These are phyloP conservation scores for Coniella vitis DNA, from an alignment of 2,329 filamentous ascomycete genomes.

Conservation along the genomic window DNA sequence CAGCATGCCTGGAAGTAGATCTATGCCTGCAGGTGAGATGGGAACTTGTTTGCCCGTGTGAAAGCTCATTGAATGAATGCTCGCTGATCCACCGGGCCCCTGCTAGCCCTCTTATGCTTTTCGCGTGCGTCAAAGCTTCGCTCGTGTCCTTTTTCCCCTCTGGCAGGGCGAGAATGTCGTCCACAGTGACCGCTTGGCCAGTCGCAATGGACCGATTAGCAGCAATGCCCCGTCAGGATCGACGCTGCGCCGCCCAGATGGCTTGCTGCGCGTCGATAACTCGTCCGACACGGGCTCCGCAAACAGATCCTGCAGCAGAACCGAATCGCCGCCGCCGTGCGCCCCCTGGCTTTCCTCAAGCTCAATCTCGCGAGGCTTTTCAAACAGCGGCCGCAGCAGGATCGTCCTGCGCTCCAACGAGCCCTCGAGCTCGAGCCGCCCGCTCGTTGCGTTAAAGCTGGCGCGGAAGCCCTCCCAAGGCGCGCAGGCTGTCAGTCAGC, in stretches of 20 bases:
- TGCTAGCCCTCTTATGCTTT: neutral
- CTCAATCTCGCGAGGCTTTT: constrained; percentile 48
- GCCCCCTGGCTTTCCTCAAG: constrained; percentile 46
- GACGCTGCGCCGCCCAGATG: constrained; percentile 53
- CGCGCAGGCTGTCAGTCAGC: constrained; percentile 52
- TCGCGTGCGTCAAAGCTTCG: neutral
- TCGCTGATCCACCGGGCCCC: too few species aligned
- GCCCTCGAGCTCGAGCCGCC: constrained; percentile 50
- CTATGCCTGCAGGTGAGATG: too few species aligned
- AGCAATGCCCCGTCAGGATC: constrained; percentile 52
- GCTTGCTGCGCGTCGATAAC: constrained; percentile 47
- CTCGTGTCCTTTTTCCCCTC: too few species aligned
- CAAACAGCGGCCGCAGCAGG: constrained; percentile 46
- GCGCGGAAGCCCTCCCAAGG: constrained; percentile 57
- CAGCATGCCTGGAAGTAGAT: too few species aligned
- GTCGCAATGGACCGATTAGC: constrained; percentile 52
- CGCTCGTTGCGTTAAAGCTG: constrained; percentile 51
- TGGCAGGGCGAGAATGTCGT: constrained; percentile 38
- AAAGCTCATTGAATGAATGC: too few species aligned
- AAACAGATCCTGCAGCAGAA: constrained; percentile 51
- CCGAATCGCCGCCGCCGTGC: constrained; percentile 53
- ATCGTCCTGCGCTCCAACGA: constrained; percentile 43
- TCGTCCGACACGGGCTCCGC: constrained; percentile 45
- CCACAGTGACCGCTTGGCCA: constrained; percentile 48
- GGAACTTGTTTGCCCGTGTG: too few species aligned